phyloP scores from a whole-genome alignment of 2,329 filamentous ascomycete genomes.

The Camillea tinctor region DNA sequence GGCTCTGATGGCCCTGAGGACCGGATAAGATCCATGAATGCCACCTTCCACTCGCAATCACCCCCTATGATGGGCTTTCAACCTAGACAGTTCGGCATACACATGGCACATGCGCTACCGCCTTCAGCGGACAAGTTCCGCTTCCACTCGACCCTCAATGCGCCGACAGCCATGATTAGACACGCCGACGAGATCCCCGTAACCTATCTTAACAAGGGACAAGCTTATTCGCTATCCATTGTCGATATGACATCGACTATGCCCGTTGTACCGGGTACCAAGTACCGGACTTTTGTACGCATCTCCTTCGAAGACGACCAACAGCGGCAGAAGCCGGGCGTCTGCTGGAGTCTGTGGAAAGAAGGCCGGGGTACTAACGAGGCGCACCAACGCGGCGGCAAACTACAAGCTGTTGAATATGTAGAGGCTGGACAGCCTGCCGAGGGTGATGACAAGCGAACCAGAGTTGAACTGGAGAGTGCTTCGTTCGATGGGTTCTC shows the following conservation, averaged over 20 bases:
- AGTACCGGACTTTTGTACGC: constrained; percentile 88
- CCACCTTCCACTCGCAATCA: constrained; percentile 60
- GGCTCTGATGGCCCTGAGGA: constrained; percentile 52
- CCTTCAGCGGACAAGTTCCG: constrained; percentile 72
- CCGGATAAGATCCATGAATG: constrained; percentile 55
- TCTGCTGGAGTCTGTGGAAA: constrained; percentile 91
- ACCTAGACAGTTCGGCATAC: constrained; percentile 47
- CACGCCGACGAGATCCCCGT: constrained; percentile 87
- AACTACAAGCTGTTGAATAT: constrained; percentile 91
- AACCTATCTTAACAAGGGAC: constrained; percentile 97
- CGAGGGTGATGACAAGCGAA: constrained; percentile 64
- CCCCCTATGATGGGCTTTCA: constrained; percentile 60
- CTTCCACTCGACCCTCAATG: constrained; percentile 85
- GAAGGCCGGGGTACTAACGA: constrained; percentile 95
- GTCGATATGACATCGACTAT: constrained; percentile 70
- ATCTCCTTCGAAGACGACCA: constrained; percentile 97
- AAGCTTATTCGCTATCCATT: constrained; percentile 85
- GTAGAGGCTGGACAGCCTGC: constrained; percentile 65
- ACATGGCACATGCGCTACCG: constrained; percentile 48
- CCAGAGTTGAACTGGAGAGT: constrained; percentile 67
- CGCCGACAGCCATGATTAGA: constrained; percentile 94
- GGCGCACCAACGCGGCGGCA: constrained; percentile 88
- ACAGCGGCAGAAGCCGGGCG: constrained; percentile 77
- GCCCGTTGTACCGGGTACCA: constrained; percentile 58
- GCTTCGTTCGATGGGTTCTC: constrained; percentile 93